Percentiles rank a stretch among this genome's conserved stretches.
Evolutionary conservation across 2,329 filamentous ascomycete genomes (phyloP).

Genomic region (Penicillium sp.): DNA sequence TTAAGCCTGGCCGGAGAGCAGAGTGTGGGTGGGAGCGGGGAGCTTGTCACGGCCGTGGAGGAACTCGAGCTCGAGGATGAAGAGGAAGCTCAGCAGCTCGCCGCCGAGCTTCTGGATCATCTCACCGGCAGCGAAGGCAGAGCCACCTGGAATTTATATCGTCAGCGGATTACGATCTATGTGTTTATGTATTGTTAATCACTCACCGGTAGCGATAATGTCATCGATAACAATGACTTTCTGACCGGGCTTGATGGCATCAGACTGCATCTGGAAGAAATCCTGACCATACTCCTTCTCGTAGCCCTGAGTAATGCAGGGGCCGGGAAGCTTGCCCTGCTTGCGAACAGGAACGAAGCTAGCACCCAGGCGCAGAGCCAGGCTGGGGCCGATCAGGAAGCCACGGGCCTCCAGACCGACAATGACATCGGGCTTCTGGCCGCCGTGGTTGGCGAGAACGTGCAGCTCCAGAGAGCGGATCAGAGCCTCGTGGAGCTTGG

Average conservation of each 20-base stretch:
- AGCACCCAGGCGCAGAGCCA: conserved; percentile 79
- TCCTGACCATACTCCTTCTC: conserved; percentile 96
- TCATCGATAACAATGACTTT: conserved; percentile 94
- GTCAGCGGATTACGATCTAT: background rate
- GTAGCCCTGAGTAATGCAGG: conserved; percentile 79
- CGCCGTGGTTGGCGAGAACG: conserved; percentile 62
- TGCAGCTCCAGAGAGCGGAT: conserved; percentile 84
- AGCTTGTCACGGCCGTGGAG: conserved; percentile 91
- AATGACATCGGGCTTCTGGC: conserved; percentile 76
- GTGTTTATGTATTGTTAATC: background rate
- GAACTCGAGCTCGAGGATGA: conserved; percentile 93
- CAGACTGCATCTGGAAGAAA: conserved; percentile 92
- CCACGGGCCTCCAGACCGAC: conserved; percentile 92
- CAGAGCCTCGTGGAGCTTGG: conserved; percentile 70
- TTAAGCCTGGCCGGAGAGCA: conserved; percentile 65
- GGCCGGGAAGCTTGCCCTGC: conserved; percentile 90
- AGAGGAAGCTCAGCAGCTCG: conserved; percentile 82
- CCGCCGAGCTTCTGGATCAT: conserved; percentile 86
- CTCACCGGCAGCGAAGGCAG: conserved; percentile 80
- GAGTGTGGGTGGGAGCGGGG: conserved; percentile 75
- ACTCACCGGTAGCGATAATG: conserved; percentile 93
- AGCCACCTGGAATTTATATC: conserved; percentile 68
- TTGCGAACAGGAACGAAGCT: conserved; percentile 93
- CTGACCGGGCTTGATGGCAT: conserved; percentile 79
- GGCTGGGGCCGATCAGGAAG: conserved; percentile 88